Base-by-base conservation (phyloP, 164 flowering plant genomes). In the Vitis labrusca region DNA sequence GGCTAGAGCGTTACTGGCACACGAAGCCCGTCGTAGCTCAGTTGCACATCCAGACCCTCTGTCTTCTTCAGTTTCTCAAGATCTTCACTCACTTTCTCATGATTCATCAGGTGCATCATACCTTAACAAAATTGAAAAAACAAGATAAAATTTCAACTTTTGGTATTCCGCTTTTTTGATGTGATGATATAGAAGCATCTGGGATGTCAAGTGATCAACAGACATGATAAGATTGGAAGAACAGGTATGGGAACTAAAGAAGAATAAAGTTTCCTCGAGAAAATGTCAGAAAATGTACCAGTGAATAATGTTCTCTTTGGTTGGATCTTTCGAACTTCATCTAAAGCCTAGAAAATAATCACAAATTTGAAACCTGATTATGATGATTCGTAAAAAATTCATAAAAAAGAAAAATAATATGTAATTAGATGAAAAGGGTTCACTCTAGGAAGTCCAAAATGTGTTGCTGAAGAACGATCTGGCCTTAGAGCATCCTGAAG, bases 21-120 rank as follows among this genome's bases (percentile, higher is more conserved):
- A 4, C 91, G 84, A 50, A 91, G 92, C 29, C 98, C 98, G 50
- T 95, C 99, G 56, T 91, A 90, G 83, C 94, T 91, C 62, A 92
- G 81, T 71, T 90, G 92, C 23, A 86, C 89, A 81, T 95, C 97
- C 44, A 92, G 81, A 54, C 96, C 98, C 69, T 92, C 99, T 1
- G 89, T 75, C 51, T 86, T 90, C 83, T 50, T 84, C 76, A 91
- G 70, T 63, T 84, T 86, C 29, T 50, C 14, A 48, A 95, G 98
- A 37, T 81, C 79, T 68, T 79, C 81, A 27, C 79, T 95, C 70
- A 90, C 92, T 72, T 78, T 83, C 16, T 95, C 97, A 70, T 95
- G 99, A 77, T 95, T 97, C 99, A 95, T 92, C 64, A 90, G 76
- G 80, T 95, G 99, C 97, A 92, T 95, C 99, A 95, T 95, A 50